These are phyloP conservation scores for Cokeromyces recurvatus DNA, from an alignment of 371 early-diverging fungal genomes.

Conservation along the genomic window DNA sequence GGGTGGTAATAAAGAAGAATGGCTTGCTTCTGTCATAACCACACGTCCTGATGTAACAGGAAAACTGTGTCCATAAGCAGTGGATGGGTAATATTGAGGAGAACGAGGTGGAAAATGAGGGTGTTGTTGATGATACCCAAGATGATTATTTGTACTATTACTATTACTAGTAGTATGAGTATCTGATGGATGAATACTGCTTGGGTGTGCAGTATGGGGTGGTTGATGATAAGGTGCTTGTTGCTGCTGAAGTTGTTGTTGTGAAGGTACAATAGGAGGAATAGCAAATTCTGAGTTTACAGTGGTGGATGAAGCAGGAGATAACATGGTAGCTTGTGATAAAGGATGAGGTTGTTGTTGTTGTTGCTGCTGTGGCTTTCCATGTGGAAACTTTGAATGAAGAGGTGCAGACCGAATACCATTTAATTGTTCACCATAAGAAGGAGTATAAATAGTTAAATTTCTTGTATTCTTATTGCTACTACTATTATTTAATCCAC, in stretches of 20 bases:
- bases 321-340: conserved; percentile 7
- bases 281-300: conserved; percentile 40
- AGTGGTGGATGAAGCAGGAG: conserved; percentile 23
- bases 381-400: conserved; percentile 38
- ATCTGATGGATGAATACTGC: conserved; percentile 7
- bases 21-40: background rate
- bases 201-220: conserved; percentile 19
- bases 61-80: conserved; percentile 9
- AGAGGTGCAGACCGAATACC: conserved; percentile 55
- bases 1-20: background rate
- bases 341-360: conserved; percentile 2
- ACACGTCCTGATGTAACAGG: conserved; percentile 1
- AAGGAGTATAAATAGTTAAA: conserved; percentile 54
- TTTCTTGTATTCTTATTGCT: conserved; percentile 44
- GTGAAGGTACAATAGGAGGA: conserved; percentile 47
- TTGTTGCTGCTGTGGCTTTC: background rate
- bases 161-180: too few species aligned
- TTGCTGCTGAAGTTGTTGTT: too few species aligned
- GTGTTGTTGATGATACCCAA: too few species aligned
- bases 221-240: too few species aligned
- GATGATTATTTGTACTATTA: conserved; percentile 8
- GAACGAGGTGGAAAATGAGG: too few species aligned
- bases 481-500: conserved; percentile 1
- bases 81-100: conserved; percentile 11
- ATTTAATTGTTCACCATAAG: conserved; percentile 45